Conservation (phyloP, 352 stramenopile species). For the Globisporangium cederbergense region DNA sequence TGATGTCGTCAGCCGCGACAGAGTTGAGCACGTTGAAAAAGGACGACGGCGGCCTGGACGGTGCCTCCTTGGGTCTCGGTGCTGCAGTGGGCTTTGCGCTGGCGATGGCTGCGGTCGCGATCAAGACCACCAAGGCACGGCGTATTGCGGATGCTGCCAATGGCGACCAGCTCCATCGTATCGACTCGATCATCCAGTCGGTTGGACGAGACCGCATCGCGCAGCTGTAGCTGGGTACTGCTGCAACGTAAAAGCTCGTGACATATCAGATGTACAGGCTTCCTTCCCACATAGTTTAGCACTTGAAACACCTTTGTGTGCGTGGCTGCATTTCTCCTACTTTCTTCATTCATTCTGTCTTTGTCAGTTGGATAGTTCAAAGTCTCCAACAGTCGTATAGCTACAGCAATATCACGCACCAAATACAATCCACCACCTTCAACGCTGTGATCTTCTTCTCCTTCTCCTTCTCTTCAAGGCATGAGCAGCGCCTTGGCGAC, state of each 20-base stretch:
- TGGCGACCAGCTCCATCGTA: conserved; percentile 2
- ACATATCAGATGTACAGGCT: background rate
- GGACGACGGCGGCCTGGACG: too few relatives aligned
- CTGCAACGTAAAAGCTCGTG: too few relatives aligned
- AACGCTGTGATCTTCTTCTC: background rate
- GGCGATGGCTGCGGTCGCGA: conserved; percentile 22
- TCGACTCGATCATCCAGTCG: conserved; percentile 8
- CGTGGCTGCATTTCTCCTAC: background rate
- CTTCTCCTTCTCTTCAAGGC: conserved; percentile 1
- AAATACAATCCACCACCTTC: background rate
- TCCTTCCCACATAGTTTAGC: background rate
- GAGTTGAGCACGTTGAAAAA: too few relatives aligned
- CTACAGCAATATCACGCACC: background rate
- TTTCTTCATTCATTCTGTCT: background rate
- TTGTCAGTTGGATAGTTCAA: background rate
- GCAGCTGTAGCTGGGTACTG: conserved; percentile 8
- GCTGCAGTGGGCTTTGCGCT: background rate
- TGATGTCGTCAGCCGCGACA: background rate
- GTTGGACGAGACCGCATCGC: conserved; percentile 15
- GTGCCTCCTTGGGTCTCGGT: background rate
- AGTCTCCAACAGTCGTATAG: background rate
- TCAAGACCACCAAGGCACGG: conserved; percentile 2
- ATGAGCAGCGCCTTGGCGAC: conserved; percentile 64
- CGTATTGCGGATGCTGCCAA: background rate
- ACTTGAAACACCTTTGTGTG: background rate